Evolutionary conservation across 768 basidiomycete species (phyloP), one percentile per base, ranked within the genome.

Genomic region (Amylocystis lapponica): DNA sequence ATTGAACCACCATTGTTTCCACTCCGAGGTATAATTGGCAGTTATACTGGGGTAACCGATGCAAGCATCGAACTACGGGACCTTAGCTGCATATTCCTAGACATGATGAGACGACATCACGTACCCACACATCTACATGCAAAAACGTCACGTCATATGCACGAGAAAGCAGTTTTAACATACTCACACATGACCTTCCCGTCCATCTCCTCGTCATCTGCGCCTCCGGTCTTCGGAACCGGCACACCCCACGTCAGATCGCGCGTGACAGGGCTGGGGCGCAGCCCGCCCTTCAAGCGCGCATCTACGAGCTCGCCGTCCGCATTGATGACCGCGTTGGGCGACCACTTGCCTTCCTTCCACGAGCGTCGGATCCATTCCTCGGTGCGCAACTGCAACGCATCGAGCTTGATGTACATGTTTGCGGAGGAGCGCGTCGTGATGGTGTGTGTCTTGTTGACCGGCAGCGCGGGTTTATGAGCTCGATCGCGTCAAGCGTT

Each of bases 21-120:
- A 99, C 50, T 96, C 85, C 16, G 85, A 71, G 27, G 90, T 95
- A 69, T 94, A 93, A 59, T 84, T 86, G 40, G 93, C 92, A 2
- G 96, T 99, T 50, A 99, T 97, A 64, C 94, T 96, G 3, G 88
- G 83, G 64, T 99, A 99, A 45, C 96, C 96, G 44, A 96, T 89
- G 7, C 90, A 89, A 0, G 95, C 95, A 53, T 99, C 95, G 58
- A 95, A 97, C 95, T 93, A 45, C 4, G 26, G 10, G 11, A 9
- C 25, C 11, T 30, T 51, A 30, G 27, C 3, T 13, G 27, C 30
- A 30, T 21, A 33, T 14, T 33, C 20, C 29, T 31, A 36, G 16
- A n/a, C 32, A 32, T 35, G 17, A 20, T 10, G 23, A 14, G 19
- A 9, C 27, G 36, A 9, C 14, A 35, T 13, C 13, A 41, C 42